Evolutionary conservation across 768 basidiomycete genomes (phyloP), one percentile per base, ranked within the genome.

Genomic region (Hypsizygus marmoreus): DNA sequence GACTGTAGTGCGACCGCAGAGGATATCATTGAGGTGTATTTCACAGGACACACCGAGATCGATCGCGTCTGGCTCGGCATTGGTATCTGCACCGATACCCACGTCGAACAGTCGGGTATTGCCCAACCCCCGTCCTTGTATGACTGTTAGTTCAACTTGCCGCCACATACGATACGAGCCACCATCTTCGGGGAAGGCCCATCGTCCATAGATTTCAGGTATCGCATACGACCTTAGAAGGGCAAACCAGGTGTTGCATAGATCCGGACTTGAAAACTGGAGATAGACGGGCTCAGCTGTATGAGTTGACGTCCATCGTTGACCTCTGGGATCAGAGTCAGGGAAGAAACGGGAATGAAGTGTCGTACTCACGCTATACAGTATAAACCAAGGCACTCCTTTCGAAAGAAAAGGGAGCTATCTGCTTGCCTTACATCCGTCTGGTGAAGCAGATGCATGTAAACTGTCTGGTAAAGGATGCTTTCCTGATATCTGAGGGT

Each of bases 121-220:
- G 37, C 87, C 86, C 24, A 94, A 70, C 57, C 84, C 83, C 30
- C 89, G 81, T 10, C 82, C 90, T 65, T 89, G 86, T 29, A 85
- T 72, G 43, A 91, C 73, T 23, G 79, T 77, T 19, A 93, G 69
- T 51, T 88, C 81, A 17, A 93, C 75, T 61, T 88, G 86, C 40
- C 92, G 77, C 87, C 88, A 93, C 80, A 93, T 87, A 43, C 91
- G 83, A 65, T 89, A 91, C 9, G 87, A 79, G 6, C 90, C 90
- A 32, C 85, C 87, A 49, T 84, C 83, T 40, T 65, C 57, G 16
- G 79, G 72, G 29, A 71, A 70, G 53, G 74, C 70, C 60, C 75
- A 68, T 53, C 74, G 72, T 25, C 86, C 89, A 59, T 91, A 89
- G 43, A 86, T 80, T 64, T 92, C 91, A 1, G 89, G 85, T 40